phyloP scores from a whole-genome alignment of 805 yeast genomes.

The Candida nitratophila region DNA sequence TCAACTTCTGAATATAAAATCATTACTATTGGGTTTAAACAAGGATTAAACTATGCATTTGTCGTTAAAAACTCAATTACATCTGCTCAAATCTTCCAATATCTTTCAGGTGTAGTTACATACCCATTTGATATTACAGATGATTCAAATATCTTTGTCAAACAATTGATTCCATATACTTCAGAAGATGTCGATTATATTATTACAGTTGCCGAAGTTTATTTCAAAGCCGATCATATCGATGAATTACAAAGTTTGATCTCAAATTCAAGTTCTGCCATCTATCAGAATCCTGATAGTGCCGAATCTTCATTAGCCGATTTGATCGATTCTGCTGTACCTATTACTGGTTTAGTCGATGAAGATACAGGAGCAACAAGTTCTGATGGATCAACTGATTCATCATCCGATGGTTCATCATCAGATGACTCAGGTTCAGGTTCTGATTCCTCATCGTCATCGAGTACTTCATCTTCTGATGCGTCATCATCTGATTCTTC shows the following conservation, averaged over 20 bases:
- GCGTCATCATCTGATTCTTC: constrained; percentile 1
- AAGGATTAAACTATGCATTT: constrained; percentile 76
- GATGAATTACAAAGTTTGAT: constrained; percentile 42
- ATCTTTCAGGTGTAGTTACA: constrained; percentile 66
- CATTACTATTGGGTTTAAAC: constrained; percentile 72
- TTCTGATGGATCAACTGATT: constrained; percentile 3
- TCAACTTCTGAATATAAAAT: constrained; percentile 43
- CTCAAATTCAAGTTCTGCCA: constrained; percentile 40
- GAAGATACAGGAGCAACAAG: constrained; percentile 7
- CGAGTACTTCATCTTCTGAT: constrained; percentile 5
- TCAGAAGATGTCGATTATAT: constrained; percentile 51
- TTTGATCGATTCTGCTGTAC: constrained; percentile 68
- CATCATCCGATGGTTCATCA: not conserved
- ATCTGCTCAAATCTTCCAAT: constrained; percentile 80
- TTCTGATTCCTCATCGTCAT: constrained; percentile 6
- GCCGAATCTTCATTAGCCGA: constrained; percentile 52
- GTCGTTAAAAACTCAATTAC: constrained; percentile 66
- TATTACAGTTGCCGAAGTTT: constrained; percentile 83
- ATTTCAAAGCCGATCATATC: constrained; percentile 57
- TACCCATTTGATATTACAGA: constrained; percentile 43
- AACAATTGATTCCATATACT: constrained; percentile 69
- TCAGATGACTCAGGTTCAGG: constrained; percentile 2
- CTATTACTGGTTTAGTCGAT: constrained; percentile 38
- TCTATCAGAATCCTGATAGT: constrained; percentile 54
- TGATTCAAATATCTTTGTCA: constrained; percentile 45